Evolutionary conservation across 179 eudicot species (phyloP).

Genomic region (Vitellaria paradoxa): DNA sequence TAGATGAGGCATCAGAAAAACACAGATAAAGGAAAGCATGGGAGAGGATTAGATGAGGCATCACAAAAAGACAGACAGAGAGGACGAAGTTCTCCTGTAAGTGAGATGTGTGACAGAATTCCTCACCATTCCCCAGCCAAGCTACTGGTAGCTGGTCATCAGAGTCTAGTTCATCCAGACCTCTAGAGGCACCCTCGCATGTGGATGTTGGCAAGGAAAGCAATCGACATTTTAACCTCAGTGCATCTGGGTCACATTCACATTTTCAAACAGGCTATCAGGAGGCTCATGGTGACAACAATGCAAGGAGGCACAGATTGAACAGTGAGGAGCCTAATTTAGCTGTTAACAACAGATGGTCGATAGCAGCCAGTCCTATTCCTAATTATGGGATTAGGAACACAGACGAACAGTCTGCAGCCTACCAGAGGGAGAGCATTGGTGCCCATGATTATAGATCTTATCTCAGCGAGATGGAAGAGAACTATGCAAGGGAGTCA

Average conservation of each 20-base stretch:
- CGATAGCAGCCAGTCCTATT: conserved; percentile 9
- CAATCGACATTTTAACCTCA: conserved; percentile 7
- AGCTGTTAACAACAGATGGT: conserved; percentile 17
- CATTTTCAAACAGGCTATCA: conserved; percentile 14
- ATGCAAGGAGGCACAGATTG: conserved; percentile 20
- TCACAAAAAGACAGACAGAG: conserved; percentile 17
- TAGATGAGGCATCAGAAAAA: too few species aligned
- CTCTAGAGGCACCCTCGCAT: conserved; percentile 14
- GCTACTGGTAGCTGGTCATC: background rate
- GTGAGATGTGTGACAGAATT: conserved; percentile 11
- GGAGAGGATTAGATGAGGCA: conserved; percentile 14
- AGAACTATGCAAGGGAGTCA: conserved; percentile 1
- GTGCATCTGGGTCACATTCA: conserved; percentile 7
- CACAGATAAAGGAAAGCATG: conserved; percentile 18
- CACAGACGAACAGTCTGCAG: conserved; percentile 22
- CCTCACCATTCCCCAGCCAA: conserved; percentile 22
- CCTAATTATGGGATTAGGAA: conserved; percentile 16
- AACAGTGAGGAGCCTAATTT: conserved; percentile 20
- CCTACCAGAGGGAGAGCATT: conserved; percentile 15
- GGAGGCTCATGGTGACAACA: background rate
- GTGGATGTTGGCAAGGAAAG: conserved; percentile 14
- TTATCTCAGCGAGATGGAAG: conserved; percentile 15
- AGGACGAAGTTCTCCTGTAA: conserved; percentile 16
- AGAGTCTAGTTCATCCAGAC: conserved; percentile 18
- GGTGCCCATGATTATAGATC: conserved; percentile 23